These are phyloP conservation scores for Talaromyces nanjingensis DNA, from an alignment of 495 filamentous ascomycete species.

Conservation along the genomic window DNA sequence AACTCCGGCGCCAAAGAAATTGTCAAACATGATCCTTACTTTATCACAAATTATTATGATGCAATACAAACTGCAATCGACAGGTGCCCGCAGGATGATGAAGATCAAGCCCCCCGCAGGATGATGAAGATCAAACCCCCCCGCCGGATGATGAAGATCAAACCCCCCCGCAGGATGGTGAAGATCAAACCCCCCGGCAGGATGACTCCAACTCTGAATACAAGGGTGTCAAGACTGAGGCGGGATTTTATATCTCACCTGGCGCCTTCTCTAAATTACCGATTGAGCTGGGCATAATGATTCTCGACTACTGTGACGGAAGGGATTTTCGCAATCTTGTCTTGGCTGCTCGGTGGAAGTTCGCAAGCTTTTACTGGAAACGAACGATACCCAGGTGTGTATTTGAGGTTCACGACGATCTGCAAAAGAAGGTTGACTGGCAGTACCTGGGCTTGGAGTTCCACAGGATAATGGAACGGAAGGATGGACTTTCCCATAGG, in stretches of 20 bases:
- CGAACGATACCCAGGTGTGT: neutral
- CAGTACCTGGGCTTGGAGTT: constrained; percentile 1
- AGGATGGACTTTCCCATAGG: neutral
- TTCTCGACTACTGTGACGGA: neutral
- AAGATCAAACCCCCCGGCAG: neutral
- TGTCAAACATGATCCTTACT: neutral
- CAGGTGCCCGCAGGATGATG: neutral
- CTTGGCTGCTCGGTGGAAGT: neutral
- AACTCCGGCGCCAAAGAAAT: neutral
- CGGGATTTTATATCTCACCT: neutral
- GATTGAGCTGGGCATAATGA: neutral
- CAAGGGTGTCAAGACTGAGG: neutral
- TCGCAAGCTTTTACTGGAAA: neutral
- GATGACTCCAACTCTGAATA: neutral
- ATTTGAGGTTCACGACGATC: neutral
- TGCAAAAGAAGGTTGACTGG: neutral
- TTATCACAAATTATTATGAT: neutral
- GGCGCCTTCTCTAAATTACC: neutral
- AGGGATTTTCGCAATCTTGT: neutral
- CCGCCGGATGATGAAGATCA: neutral
- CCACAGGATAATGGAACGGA: neutral
- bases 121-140: neutral
- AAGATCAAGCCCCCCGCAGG: neutral
- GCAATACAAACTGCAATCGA: neutral
- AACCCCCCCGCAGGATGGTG: neutral